A percentile compares a stretch with the other conserved stretches of the same genome.
These are phyloP conservation scores for Wickerhamomyces sp. DNA, from an alignment of 1,139 yeast genomes.

Conservation along the genomic window DNA sequence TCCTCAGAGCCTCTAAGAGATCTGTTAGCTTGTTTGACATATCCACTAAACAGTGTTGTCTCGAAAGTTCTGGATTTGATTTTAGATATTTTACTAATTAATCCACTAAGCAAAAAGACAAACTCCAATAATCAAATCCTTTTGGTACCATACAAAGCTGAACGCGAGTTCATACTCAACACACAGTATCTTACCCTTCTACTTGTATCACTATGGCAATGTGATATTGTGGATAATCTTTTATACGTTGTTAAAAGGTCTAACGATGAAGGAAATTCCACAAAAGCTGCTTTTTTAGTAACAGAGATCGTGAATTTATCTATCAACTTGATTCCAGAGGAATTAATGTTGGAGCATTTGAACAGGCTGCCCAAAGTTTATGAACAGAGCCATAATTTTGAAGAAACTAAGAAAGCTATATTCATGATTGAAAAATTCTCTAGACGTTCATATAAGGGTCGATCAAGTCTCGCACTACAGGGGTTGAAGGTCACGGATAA, in stretches of 20 bases:
- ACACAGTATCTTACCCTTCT: conserved; percentile 65
- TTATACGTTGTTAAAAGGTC: conserved; percentile 44
- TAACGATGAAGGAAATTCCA: conserved; percentile 39
- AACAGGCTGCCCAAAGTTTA: conserved; percentile 5
- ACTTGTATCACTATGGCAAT: conserved; percentile 47
- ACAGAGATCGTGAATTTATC: conserved; percentile 60
- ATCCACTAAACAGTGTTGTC: conserved; percentile 53
- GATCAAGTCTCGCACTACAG: conserved; percentile 30
- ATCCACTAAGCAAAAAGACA: conserved; percentile 35
- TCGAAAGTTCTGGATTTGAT: conserved; percentile 68
- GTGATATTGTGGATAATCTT: conserved; percentile 52
- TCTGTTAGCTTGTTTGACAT: conserved; percentile 57
- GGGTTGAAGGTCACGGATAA: conserved; percentile 22
- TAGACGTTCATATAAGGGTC: conserved; percentile 34
- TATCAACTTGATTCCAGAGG: conserved; percentile 39
- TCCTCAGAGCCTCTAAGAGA: conserved; percentile 54
- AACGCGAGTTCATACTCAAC: conserved; percentile 29
- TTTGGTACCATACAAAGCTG: conserved; percentile 25
- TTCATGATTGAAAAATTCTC: conserved; percentile 40
- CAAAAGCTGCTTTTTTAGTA: conserved; percentile 60
- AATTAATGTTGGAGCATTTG: conserved; percentile 5
- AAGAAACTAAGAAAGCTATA: conserved; percentile 7
- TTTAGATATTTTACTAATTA: conserved; percentile 60
- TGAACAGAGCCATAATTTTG: background rate
- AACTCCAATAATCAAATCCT: conserved; percentile 18